Base-by-base conservation (phyloP, 1,284 basidiomycete genomes). In the Apiotrichum mycotoxinovorans region DNA sequence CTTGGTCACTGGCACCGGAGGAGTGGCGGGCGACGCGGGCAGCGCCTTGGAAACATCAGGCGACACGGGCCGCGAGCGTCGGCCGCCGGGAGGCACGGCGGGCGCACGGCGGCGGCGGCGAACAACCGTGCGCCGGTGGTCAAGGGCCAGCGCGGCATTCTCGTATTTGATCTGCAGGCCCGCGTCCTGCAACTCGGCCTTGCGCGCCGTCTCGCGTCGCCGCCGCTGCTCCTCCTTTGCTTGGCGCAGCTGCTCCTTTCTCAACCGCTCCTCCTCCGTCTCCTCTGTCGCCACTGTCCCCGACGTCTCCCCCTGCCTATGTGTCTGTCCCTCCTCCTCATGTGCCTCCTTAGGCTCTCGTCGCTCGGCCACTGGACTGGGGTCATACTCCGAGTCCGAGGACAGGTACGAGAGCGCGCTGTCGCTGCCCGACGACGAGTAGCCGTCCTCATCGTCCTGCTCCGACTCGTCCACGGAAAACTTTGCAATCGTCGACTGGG, bases 111-210 rank as follows among this genome's bases (percentile, higher is more conserved):
- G 49, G 17, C 55, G 59, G 4, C 49, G 47, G 20, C 46, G 47
- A 17, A n/a, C n/a, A 15, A 33, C n/a, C 4, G 20, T 8, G 4
- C 46, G 46, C n/a, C 46, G 33, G n/a, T 35, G n/a, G 35, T 52
- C 40, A 30, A 10, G 17, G 7, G 65, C 64, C 4, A 67, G 59
- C 4, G 69, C 66, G 2, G 73, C 67, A 4, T 72, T 65, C 57
- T 73, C 75, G 9, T 70, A 54, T 34, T 69, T 66, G 50, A 95
- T 82, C 56, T 92, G 84, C 37, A 96, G 78, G 0, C 94, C 94
- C 0, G 91, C 91, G 0, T 87, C 82, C 64, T 86, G 83, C 30
- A 91, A 81, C 71, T 94, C 91, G 20, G 82, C 79, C 57, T 87
- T 90, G 43, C 89, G 44, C 26, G 26, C 44, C 15, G 34, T 15